Percentiles rank a stretch among this genome's conserved stretches.
These are phyloP conservation scores for Serpula lacrymans DNA, from an alignment of 768 basidiomycete genomes.

Conservation along the genomic window DNA sequence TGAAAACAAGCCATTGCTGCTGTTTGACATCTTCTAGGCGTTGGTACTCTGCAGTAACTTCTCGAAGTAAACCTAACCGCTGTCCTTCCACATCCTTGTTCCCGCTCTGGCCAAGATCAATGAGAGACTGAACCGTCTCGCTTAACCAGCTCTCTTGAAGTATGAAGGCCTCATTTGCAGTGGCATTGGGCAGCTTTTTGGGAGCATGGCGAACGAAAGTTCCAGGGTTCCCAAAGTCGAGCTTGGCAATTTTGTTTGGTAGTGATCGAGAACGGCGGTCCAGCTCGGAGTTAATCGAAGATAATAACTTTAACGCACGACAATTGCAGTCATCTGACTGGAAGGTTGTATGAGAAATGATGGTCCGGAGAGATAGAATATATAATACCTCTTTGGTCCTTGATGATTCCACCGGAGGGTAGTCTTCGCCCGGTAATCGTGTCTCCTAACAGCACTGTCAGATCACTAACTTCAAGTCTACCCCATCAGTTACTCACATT, in stretches of 20 bases:
- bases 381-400: too few species aligned
- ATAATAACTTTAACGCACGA: too few species aligned
- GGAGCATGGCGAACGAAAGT: background rate
- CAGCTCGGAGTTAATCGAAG: too few species aligned
- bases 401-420: too few species aligned
- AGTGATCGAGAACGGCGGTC: too few species aligned
- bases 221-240: background rate
- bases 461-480: too few species aligned
- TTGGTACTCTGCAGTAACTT: background rate
- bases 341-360: background rate
- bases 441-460: too few species aligned
- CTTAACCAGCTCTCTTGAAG: background rate
- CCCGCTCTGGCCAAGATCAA: background rate
- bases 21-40: background rate
- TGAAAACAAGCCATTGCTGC: background rate
- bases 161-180: background rate
- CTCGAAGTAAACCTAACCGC: background rate
- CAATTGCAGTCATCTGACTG: too few species aligned
- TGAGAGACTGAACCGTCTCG: background rate
- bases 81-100: background rate
- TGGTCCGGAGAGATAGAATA: too few species aligned
- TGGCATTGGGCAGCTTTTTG: background rate
- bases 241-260: background rate
- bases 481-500: too few species aligned
- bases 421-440: too few species aligned